These are phyloP conservation scores for Aspergillus steynii DNA, from an alignment of 495 filamentous ascomycete genomes.

Conservation along the genomic window DNA sequence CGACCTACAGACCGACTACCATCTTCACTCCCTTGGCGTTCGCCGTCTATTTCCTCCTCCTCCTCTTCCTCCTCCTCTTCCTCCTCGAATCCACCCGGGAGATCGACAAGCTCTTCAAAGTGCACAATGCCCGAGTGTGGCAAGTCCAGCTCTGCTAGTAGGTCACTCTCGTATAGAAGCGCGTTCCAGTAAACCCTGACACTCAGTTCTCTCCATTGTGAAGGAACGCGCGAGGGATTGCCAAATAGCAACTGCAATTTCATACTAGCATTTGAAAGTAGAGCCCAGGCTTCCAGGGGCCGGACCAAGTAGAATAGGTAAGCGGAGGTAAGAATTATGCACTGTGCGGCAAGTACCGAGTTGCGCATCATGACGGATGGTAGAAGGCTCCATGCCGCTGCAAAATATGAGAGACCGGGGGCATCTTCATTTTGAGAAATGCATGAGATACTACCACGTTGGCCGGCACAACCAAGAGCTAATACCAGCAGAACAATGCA, in stretches of 20 bases:
- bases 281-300: conserved; percentile 78
- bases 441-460: conserved; percentile 70
- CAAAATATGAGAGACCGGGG: conserved; percentile 77
- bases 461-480: conserved; percentile 71
- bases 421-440: conserved; percentile 69
- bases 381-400: conserved; percentile 74
- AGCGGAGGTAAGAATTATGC: conserved; percentile 74
- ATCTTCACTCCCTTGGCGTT: conserved; percentile 11
- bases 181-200: conserved; percentile 84
- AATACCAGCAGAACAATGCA: conserved; percentile 81
- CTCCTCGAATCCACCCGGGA: conserved; percentile 74
- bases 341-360: conserved; percentile 72
- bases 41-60: conserved; percentile 48
- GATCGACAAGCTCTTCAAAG: conserved; percentile 76
- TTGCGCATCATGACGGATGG: conserved; percentile 78
- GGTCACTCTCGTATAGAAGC: conserved; percentile 76
- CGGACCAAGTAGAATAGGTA: conserved; percentile 82
- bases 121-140: conserved; percentile 80
- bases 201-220: conserved; percentile 66
- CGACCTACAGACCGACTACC: conserved; percentile 48
- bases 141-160: conserved; percentile 77
- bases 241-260: conserved; percentile 77
- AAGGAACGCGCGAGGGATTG: conserved; percentile 66
- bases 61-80: conserved; percentile 44
- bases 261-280: conserved; percentile 75